Evolutionary conservation across 768 basidiomycete species (phyloP).

Genomic region (Punctularia strigosozonata): DNA sequence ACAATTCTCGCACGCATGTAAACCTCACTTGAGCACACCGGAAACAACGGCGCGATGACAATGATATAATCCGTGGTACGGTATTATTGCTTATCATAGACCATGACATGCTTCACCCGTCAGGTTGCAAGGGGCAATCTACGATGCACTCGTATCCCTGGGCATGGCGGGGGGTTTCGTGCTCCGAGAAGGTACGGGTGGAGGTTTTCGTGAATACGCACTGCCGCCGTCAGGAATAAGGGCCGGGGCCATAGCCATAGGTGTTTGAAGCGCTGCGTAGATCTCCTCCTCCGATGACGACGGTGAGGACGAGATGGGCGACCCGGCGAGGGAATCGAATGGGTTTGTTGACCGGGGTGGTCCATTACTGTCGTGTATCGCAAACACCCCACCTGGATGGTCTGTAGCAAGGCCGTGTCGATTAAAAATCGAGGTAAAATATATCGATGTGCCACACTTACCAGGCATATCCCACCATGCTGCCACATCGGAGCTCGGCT

Average conservation of each 20-base stretch:
- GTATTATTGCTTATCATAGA: no score
- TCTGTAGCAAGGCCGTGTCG: slow-evolving; percentile 24
- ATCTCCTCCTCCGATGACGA: slow-evolving; percentile 82
- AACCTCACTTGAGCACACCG: no score
- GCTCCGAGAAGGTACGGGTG: slow-evolving; percentile 13
- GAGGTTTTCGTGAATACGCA: slow-evolving; percentile 14
- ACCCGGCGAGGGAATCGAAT: slow-evolving; percentile 58
- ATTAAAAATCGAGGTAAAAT: slow-evolving; percentile 4
- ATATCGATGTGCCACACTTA: slow-evolving; percentile 16
- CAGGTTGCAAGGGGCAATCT: no score
- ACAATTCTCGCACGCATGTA: no score
- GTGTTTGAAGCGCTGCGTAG: slow-evolving; percentile 60
- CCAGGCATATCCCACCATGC: slow-evolving; percentile 77
- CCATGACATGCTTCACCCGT: no score
- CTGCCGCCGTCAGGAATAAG: slow-evolving; percentile 18
- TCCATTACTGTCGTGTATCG: slow-evolving; percentile 24
- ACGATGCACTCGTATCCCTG: no score
- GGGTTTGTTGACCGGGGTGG: slow-evolving; percentile 37
- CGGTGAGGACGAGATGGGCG: slow-evolving; percentile 60
- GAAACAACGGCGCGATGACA: no score
- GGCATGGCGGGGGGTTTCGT: slow-evolving; percentile 4
- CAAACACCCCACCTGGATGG: slow-evolving; percentile 44
- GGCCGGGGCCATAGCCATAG: no score
- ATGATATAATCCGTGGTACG: no score
- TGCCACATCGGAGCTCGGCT: slow-evolving; percentile 65